Evolutionary conservation across 768 basidiomycete genomes (phyloP).

Genomic region (Asterophora parasitica): DNA sequence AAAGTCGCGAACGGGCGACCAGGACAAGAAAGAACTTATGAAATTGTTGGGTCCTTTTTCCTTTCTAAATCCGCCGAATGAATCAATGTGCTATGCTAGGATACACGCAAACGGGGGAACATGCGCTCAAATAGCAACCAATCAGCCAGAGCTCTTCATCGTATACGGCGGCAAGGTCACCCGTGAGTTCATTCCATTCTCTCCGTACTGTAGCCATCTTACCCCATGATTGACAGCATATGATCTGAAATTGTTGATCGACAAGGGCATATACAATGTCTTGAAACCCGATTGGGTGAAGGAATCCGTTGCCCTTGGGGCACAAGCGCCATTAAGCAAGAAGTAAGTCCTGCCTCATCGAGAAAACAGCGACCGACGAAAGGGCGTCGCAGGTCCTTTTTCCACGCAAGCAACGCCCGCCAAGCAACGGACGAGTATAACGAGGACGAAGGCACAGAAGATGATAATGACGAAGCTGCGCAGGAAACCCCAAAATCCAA

Average conservation of each 20-base stretch:
- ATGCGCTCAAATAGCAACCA: constrained; percentile 55
- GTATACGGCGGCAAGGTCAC: constrained; percentile 67
- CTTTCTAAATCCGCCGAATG: not conserved
- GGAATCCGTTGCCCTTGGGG: constrained; percentile 63
- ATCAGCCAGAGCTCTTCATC: constrained; percentile 48
- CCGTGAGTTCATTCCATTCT: constrained; percentile 41
- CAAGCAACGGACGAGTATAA: constrained; percentile 48
- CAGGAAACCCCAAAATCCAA: constrained; percentile 9
- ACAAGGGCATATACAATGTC: constrained; percentile 67
- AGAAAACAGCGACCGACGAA: not conserved
- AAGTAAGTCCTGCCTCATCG: constrained; percentile 39
- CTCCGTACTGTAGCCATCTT: not conserved
- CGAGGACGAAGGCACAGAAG: constrained; percentile 30
- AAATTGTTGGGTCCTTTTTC: constrained; percentile 45
- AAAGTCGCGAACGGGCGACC: constrained; percentile 57
- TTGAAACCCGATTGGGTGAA: constrained; percentile 78
- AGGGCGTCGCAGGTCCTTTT: constrained; percentile 57
- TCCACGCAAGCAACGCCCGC: constrained; percentile 59
- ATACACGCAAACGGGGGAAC: constrained; percentile 68
- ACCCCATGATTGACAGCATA: constrained; percentile 43
- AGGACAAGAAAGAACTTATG: constrained; percentile 66
- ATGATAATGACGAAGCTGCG: constrained; percentile 13
- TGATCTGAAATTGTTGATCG: constrained; percentile 64
- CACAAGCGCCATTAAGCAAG: constrained; percentile 57
- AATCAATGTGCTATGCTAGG: constrained; percentile 33